phyloP scores from a whole-genome alignment of 192 early-diverging fungal species.

The Coemansia furcata region DNA sequence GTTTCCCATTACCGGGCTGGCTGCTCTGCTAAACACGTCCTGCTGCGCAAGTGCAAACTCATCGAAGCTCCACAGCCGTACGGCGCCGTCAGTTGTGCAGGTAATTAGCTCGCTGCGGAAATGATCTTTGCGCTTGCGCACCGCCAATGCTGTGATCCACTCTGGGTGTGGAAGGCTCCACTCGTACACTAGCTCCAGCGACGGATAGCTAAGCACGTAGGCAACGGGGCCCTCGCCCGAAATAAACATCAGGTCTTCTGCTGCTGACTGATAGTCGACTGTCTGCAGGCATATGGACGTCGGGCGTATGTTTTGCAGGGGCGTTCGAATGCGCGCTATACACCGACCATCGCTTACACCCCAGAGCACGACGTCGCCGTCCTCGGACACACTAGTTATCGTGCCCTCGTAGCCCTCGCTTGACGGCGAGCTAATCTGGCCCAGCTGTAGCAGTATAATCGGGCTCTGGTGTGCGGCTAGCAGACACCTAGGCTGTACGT shows the following conservation, averaged over 20 bases:
- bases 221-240: slow-evolving; percentile 25
- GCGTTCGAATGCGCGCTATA: slow-evolving; percentile 32
- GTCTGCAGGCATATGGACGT: slow-evolving; percentile 29
- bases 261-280: slow-evolving; percentile 40
- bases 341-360: slow-evolving; percentile 42
- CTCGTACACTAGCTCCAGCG: slow-evolving; percentile 45
- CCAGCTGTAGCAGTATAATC: slow-evolving; percentile 20
- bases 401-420: slow-evolving; percentile 36
- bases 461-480: slow-evolving; percentile 33
- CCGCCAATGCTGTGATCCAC: slow-evolving; percentile 37
- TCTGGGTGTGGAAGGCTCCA: slow-evolving; percentile 42
- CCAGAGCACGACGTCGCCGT: slow-evolving; percentile 46
- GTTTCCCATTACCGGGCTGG: slow-evolving; percentile 12
- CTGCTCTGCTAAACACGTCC: slow-evolving; percentile 33
- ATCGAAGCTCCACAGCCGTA: slow-evolving; percentile 50
- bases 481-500: slow-evolving; percentile 32
- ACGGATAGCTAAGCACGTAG: slow-evolving; percentile 43
- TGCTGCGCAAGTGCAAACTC: slow-evolving; percentile 50
- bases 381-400: slow-evolving; percentile 35
- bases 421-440: slow-evolving; percentile 30
- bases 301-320: slow-evolving; percentile 29
- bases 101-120: slow-evolving; percentile 49
- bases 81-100: slow-evolving; percentile 36
- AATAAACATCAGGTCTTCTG: slow-evolving; percentile 44
- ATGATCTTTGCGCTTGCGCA: slow-evolving; percentile 42